Base-by-base conservation (phyloP, 768 basidiomycete species). In the Jaapia argillacea region DNA sequence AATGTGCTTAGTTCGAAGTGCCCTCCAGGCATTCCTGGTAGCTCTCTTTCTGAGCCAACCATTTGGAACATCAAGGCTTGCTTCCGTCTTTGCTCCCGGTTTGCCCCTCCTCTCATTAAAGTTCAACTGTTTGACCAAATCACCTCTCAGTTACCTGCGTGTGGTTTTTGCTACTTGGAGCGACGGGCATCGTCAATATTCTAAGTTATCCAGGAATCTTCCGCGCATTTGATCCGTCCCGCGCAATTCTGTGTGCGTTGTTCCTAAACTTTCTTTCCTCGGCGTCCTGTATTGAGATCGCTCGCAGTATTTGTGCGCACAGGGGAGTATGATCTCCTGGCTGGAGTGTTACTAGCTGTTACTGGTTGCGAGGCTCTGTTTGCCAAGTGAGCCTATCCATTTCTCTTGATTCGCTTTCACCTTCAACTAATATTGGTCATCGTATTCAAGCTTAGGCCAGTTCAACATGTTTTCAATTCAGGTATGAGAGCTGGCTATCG, bases 351-450 rank as follows among this genome's bases (percentile, higher is more conserved):
- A 4, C 70, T 85, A 1, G 71, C 75, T 1, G 48, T 84, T n/a
- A 85, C 83, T 0, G 83, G 83, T 0, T 78, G 73, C 50, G 81
- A 84, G 54, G 79, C 78, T 1, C 61, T 80, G 38, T 80, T 80
- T 57, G 79, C 80, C 10, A 80, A 81, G 78, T 79, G 38, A 23
- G 70, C 23, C 3, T 10, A 18, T 20, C 24, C 41, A 21, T 35
- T 36, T 24, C 21, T 31, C 24, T 13, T 5, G 5, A 2, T 14
- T 16, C 24, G 33, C 28, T n/a, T n/a, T 18, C 21, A 14, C 16
- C 35, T 24, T 35, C 4, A 21, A 20, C 2, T 18, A 16, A 33
- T 36, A 22, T n/a, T n/a, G n/a, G n/a, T n/a, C n/a, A 21, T 38
- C 42, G 39, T 27, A 33, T 28, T 42, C 45, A 48, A 81, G 77